A percentile compares a stretch with the other conserved stretches of the same genome.
Conservation (phyloP, 129 eudicot genomes). For the Escallonia herrerae region DNA sequence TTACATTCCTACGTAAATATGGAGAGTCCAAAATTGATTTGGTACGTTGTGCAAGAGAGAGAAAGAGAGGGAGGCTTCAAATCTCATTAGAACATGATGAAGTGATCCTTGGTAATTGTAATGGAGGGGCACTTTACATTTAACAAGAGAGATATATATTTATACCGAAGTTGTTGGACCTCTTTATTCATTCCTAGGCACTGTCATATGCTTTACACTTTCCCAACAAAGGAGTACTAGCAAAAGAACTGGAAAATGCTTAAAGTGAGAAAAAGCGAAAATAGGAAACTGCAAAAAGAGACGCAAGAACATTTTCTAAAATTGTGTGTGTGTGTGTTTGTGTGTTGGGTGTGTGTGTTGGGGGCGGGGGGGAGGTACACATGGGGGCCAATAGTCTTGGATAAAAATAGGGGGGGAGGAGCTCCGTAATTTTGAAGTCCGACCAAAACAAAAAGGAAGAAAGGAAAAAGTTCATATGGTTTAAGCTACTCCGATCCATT, state of each 20-base stretch:
- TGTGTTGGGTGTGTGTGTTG: too few species aligned
- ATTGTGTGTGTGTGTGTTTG: too few species aligned
- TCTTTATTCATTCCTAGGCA: not conserved
- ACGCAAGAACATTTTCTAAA: too few species aligned
- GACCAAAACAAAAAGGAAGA: too few species aligned
- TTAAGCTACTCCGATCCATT: too few species aligned
- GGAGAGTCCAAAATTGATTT: conserved; percentile 10
- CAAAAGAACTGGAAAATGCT: not conserved
- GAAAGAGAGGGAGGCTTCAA: conserved; percentile 13
- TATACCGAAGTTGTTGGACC: not conserved
- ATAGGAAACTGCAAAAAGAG: too few species aligned
- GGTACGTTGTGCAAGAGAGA: conserved; percentile 12
- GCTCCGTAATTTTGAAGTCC: too few species aligned
- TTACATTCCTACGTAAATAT: conserved; percentile 26
- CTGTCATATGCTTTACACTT: not conserved
- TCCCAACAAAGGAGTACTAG: not conserved
- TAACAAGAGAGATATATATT: conserved; percentile 8
- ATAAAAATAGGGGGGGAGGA: too few species aligned
- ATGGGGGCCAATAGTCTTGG: too few species aligned
- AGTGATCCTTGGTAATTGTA: conserved; percentile 38
- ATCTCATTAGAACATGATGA: not conserved
- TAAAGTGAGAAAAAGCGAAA: not conserved
- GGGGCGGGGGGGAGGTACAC: too few species aligned
- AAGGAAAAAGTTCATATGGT: too few species aligned
- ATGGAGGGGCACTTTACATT: conserved; percentile 28